These are phyloP conservation scores for Beauveria caledonica DNA, from an alignment of 2,329 filamentous ascomycete genomes.

Conservation along the genomic window DNA sequence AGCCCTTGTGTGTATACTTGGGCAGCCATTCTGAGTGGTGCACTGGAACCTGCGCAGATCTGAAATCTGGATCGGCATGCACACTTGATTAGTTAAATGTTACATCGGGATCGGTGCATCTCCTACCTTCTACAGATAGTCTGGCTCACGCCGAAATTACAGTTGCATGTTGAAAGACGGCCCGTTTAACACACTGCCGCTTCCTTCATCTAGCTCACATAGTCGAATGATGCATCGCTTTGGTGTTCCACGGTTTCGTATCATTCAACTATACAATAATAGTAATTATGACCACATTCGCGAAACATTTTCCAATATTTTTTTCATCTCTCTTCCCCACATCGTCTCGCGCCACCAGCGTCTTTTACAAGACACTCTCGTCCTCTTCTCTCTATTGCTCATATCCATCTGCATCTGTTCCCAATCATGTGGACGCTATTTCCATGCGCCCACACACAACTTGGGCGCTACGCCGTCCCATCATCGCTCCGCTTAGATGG, in stretches of 20 bases:
- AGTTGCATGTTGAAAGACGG: no score
- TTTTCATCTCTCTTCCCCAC: background rate
- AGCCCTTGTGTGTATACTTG: no score
- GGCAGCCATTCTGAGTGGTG: no score
- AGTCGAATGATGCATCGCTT: background rate
- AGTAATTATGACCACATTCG: background rate
- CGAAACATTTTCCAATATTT: background rate
- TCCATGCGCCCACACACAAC: background rate
- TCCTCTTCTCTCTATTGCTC: background rate
- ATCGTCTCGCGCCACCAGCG: background rate
- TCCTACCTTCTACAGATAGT: no score
- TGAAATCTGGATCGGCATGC: no score
- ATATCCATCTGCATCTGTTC: background rate
- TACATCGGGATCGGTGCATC: no score
- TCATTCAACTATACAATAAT: conserved; percentile 1
- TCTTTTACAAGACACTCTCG: conserved; percentile 6
- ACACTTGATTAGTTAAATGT: no score
- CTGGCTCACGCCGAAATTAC: no score
- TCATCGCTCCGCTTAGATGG: conserved; percentile 59
- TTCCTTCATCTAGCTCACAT: background rate
- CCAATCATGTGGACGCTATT: background rate
- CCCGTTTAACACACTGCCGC: background rate
- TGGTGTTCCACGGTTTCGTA: background rate
- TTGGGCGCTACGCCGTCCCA: background rate
- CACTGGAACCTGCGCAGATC: no score